A percentile compares a stretch with the other conserved stretches of the same genome.
Evolutionary conservation across 164 flowering plant genomes (phyloP).

Genomic region (Magnolia officinalis): DNA sequence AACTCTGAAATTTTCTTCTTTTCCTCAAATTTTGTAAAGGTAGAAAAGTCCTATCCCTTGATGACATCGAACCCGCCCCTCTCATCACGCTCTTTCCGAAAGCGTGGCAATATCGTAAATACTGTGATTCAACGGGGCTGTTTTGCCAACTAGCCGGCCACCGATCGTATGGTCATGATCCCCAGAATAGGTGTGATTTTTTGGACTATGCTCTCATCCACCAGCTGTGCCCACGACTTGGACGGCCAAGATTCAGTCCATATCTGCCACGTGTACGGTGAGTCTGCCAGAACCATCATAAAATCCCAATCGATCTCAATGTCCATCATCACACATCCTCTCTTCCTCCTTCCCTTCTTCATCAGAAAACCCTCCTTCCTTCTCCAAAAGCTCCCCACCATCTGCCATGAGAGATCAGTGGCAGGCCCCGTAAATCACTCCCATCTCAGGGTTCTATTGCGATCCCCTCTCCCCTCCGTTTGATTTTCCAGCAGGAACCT

Average conservation of each 20-base stretch:
- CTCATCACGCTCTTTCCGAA: not conserved
- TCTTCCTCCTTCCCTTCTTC: not conserved
- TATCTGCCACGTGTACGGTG: slow-evolving; percentile 7
- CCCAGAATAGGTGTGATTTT: not conserved
- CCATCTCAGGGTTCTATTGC: not conserved
- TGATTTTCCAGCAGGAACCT: not conserved
- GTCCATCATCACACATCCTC: not conserved
- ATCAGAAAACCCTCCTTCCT: not conserved
- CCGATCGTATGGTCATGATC: slow-evolving; percentile 2
- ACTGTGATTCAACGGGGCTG: not conserved
- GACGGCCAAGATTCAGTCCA: not conserved
- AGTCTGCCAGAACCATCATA: slow-evolving; percentile 5
- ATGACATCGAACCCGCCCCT: not conserved
- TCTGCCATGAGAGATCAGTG: not conserved
- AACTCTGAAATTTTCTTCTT: not conserved
- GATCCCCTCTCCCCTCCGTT: not conserved
- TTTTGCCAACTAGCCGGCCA: not conserved
- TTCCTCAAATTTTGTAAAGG: not conserved
- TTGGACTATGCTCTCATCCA: not conserved
- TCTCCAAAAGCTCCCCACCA: not conserved
- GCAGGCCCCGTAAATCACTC: slow-evolving; percentile 1
- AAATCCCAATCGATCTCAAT: slow-evolving; percentile 6
- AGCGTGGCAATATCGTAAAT: not conserved
- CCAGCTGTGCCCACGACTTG: not conserved
- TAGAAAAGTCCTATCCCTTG: not conserved